Conservation (phyloP, 352 stramenopile genomes). For the Pythium oligandrum region DNA sequence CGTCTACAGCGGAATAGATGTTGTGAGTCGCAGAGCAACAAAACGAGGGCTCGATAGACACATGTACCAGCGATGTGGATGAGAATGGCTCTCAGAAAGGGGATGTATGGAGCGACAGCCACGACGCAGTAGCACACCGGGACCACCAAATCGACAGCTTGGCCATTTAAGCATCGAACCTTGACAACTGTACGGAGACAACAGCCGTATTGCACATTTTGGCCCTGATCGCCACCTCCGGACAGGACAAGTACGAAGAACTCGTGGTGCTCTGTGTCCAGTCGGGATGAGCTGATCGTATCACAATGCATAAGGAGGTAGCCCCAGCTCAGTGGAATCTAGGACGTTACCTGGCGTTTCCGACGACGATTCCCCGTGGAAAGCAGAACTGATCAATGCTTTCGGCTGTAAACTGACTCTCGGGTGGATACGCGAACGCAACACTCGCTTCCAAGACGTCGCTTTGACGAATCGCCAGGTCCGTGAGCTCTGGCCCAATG, state of each 20-base stretch:
- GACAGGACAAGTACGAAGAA: slow-evolving; percentile 23
- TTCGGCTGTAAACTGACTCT: slow-evolving; percentile 62
- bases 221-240: slow-evolving; percentile 19
- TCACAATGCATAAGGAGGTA: no score
- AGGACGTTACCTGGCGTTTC: no score
- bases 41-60: not conserved
- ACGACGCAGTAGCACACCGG: slow-evolving; percentile 20
- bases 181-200: slow-evolving; percentile 14
- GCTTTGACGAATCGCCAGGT: slow-evolving; percentile 16
- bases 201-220: slow-evolving; percentile 24
- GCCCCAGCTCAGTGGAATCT: no score
- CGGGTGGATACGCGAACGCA: slow-evolving; percentile 55
- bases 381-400: slow-evolving; percentile 79
- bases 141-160: not conserved
- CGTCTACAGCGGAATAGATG: slow-evolving; percentile 1
- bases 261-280: not conserved
- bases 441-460: slow-evolving; percentile 53
- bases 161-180: not conserved
- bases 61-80: slow-evolving; percentile 11
- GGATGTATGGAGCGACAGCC: slow-evolving; percentile 13
- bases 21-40: not conserved
- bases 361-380: slow-evolving; percentile 27
- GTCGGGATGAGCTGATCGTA: no score
- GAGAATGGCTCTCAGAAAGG: slow-evolving; percentile 15
- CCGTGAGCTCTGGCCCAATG: slow-evolving; percentile 17